Evolutionary conservation across 805 yeast genomes (phyloP), one percentile per base, ranked within the genome.

Genomic region (Gaillardinia entomophila): DNA sequence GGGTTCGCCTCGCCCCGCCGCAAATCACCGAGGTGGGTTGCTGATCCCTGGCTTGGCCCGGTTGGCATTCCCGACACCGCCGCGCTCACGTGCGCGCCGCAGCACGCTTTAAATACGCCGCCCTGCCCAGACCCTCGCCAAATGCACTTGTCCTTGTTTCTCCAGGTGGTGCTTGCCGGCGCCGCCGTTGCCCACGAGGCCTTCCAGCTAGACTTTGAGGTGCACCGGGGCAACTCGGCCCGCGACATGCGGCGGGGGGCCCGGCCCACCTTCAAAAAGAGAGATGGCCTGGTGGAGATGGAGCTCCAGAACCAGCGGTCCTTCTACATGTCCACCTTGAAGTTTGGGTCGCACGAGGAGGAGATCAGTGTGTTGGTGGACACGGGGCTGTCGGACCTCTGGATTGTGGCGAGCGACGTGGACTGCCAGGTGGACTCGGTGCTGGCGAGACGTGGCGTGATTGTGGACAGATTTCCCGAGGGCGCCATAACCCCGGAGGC

Each of bases 301-400:
- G 55, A 42, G 4, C 39, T 73, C 13, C 42, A 46, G 7, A 73
- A 73, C 40, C 57, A 62, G 32, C 39, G 47, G 11, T 52, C 63
- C 5, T 75, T 72, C 40, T 75, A 72, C 42, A 55, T 71, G 13
- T 72, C 68, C 2, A 57, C 56, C 4, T 15, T 64, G 73, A 37
- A 61, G 67, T 17, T 50, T 69, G 2, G 45, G 57, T 30, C 22
- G 22, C 8, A 19, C 8, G 22, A 6, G 8, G 22, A 80, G 45
- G 52, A 60, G n/a, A 61, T 81, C 4, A 62, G 62, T 7, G 75
- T 81, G 7, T 51, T 79, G 24, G 50, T 82, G n/a, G 92, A 82
- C 47, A 82, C 89, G 1, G 92, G 90, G 2, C 80, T 88, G 0
- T 71, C 84, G 0, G 90, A 82, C 51, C 56, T 83, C 15, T 81